Evolutionary conservation across 306 rosid genomes (phyloP).

Genomic region (Cicer judaicum): DNA sequence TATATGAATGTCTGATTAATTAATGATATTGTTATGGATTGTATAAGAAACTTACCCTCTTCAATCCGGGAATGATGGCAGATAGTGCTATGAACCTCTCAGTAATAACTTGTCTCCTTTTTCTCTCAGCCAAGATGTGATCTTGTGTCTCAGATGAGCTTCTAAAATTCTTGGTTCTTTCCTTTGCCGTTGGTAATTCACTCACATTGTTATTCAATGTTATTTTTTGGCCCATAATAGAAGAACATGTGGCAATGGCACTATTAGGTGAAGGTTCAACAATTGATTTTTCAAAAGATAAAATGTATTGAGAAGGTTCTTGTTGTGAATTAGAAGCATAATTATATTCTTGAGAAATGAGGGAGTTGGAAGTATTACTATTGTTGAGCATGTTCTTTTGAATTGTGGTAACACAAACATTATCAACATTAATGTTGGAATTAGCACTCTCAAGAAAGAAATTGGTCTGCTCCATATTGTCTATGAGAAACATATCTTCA

Average conservation of each 20-base stretch:
- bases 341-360: conserved; percentile 5
- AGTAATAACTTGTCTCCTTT: conserved; percentile 42
- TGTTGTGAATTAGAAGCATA: background rate
- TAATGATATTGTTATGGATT: background rate
- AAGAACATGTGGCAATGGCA: background rate
- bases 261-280: conserved; percentile 11
- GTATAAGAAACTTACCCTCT: conserved; percentile 33
- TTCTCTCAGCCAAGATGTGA: conserved; percentile 47
- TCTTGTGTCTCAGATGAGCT: conserved; percentile 20
- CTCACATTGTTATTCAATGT: background rate
- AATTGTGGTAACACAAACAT: background rate
- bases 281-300: conserved; percentile 35
- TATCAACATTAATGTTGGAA: background rate
- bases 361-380: conserved; percentile 13
- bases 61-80: conserved; percentile 47
- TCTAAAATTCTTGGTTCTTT: conserved; percentile 25
- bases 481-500: conserved; percentile 20
- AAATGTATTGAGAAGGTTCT: conserved; percentile 20
- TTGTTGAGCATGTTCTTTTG: background rate
- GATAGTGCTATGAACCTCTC: conserved; percentile 49
- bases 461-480: background rate
- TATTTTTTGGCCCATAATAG: background rate
- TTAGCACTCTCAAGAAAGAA: background rate
- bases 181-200: background rate
- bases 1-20: background rate